These are phyloP conservation scores for Tilletia indica DNA, from an alignment of 1,284 basidiomycete species.

Conservation along the genomic window DNA sequence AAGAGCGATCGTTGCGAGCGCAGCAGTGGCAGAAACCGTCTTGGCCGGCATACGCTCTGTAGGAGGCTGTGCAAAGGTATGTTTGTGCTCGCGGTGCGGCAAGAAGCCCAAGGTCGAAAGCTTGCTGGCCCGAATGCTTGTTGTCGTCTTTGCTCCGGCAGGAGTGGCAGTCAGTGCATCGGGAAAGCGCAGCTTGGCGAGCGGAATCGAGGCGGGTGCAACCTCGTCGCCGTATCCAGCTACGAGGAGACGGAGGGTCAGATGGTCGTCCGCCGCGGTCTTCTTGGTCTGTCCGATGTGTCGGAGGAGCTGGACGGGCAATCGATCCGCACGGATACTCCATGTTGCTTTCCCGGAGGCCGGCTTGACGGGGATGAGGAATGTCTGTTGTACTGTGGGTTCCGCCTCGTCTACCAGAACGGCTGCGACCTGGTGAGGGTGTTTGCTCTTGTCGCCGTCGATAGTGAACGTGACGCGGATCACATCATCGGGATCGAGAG, in stretches of 20 bases:
- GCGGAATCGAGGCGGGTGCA: conserved; percentile 12
- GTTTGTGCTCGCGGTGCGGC: conserved; percentile 29
- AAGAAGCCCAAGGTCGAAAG: conserved; percentile 8
- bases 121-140: conserved; percentile 2
- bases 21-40: conserved; percentile 32
- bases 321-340: conserved; percentile 25
- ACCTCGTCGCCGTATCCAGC: conserved; percentile 5
- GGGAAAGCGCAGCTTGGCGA: conserved; percentile 15
- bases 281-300: conserved; percentile 13
- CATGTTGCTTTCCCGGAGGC: conserved; percentile 35
- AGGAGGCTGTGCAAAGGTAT: conserved; percentile 40
- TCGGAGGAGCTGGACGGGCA: conserved; percentile 9
- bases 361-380: conserved; percentile 34
- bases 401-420: conserved; percentile 28
- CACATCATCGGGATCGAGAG: conserved; percentile 38
- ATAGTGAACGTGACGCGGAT: conserved; percentile 33
- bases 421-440: conserved; percentile 38
- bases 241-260: conserved; percentile 11
- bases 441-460: conserved; percentile 24
- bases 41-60: conserved; percentile 45
- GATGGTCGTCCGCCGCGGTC: conserved; percentile 25
- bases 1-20: conserved; percentile 32
- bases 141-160: not conserved
- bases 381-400: conserved; percentile 24
- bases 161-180: conserved; percentile 26